Base-by-base conservation (phyloP, 2,329 filamentous ascomycete species). In the Xylariaceae sp. region DNA sequence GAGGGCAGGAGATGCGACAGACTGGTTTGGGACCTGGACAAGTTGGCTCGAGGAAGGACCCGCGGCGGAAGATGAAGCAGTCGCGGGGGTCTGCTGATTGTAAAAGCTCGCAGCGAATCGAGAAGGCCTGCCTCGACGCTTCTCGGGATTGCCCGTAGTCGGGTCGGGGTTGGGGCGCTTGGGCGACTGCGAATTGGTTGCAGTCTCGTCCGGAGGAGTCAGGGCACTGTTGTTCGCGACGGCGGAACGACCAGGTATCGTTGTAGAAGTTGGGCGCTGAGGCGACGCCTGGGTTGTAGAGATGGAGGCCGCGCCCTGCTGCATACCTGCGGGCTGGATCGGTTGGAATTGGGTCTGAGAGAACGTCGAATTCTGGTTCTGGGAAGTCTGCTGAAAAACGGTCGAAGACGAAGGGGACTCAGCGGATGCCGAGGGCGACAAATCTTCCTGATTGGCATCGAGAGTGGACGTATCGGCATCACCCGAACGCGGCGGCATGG, bases 181-280 rank as follows among this genome's bases (percentile, higher is more conserved):
- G 44, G 66, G 66, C 7, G 65, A 74, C 65, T 83, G 82, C 2
- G 73, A 70, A 45, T 75, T 75, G 1, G 74, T 73, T 0, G 74
- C 65, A 5, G 74, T 75, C 63, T 85, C 82, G 51, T 85, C 82
- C 2, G 82, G 81, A 0, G 82, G 82, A 1, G 82, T 84, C 34
- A 84, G 74, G 1, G 78, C 81, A 47, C 73, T 79, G 2, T 73
- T 53, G 11, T 13, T 41, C 37, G 37, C 37, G 41, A 76, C 70
- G 10, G 76, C 73, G 2, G 74, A 66, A 47, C 75, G 75, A 9
- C 76, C 73, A 1, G 76, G 75, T 4, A 78, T 72, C 4, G 70
- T 60, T 6, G 73, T 75, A 2, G 73, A 71, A 8, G 69, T 68
- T 15, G 70, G 71, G 47, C 71, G 69, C 23, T 68, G 70, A 45